Evolutionary conservation across 2,329 filamentous ascomycete genomes (phyloP), one percentile per base, ranked within the genome.

Genomic region (Claviceps lovelessii): DNA sequence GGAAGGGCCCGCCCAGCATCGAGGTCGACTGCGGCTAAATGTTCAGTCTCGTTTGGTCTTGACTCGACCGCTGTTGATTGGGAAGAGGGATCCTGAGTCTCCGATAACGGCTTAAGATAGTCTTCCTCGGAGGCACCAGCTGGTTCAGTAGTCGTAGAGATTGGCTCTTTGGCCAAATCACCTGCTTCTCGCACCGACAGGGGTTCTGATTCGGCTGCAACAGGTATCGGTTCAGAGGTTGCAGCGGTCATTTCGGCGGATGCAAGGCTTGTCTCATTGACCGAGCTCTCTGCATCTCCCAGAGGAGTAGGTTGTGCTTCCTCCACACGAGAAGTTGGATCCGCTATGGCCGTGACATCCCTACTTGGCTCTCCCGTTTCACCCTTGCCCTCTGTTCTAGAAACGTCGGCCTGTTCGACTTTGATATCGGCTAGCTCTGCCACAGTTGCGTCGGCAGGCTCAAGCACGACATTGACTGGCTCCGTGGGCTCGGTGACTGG

Each of bases 1-100:
- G 46, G 17, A 33, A 29, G 51, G 29, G 41, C 50, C 50, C 61
- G 51, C 17, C 42, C 45, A 9, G 55, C 49, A 49, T 49, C 46
- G 17, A 44, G 28, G 13, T 51, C 33, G 2, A 31, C 17, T 0
- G 44, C 15, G 41, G 37, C 15, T 47, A 49, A 10, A 23, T n/a
- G n/a, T 42, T 51, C 46, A 23, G 56, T 15, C 31, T 42, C 39
- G 15, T 41, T 17, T 8, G 39, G n/a, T 7, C 9, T 10, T 10
- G 37, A 17, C n/a, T 35, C 29, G 29, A 47, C 15, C 19, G 23
- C 33, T 35, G 28, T 35, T 50, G 39, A 10, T 23, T 50, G 45
- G 23, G 23, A 7, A 37, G 45, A 47, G 5, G 35, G 3, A 23
- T 5, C 7, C 23, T n/a, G 35, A 3, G 13, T 42, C 17, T 49